phyloP scores from a whole-genome alignment of 1,284 basidiomycete genomes.

The Phlebopus sp. region DNA sequence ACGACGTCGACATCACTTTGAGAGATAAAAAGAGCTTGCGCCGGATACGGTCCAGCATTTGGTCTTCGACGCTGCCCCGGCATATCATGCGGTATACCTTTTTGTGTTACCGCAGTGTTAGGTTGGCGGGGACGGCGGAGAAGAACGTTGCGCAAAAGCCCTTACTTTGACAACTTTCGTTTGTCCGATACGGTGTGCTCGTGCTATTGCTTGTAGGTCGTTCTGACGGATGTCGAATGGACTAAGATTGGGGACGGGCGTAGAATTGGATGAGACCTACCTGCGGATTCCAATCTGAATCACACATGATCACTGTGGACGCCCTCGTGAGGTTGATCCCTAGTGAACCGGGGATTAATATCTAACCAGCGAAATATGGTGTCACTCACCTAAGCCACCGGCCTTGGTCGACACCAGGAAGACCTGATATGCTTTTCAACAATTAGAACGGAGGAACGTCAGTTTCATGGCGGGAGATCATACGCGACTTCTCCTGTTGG shows the following conservation, averaged over 20 bases:
- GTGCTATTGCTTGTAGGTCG: slow-evolving; percentile 85
- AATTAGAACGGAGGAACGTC: slow-evolving; percentile 6
- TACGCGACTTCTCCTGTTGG: slow-evolving; percentile 55
- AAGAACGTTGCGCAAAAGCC: not conserved
- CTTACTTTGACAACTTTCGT: slow-evolving; percentile 76
- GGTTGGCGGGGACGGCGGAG: not conserved
- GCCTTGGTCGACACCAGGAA: slow-evolving; percentile 84
- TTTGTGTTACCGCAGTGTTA: slow-evolving; percentile 1
- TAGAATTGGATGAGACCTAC: slow-evolving; percentile 8
- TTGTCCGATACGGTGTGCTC: slow-evolving; percentile 81
- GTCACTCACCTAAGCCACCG: slow-evolving; percentile 70
- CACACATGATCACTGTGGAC: slow-evolving; percentile 79
- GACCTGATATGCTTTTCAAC: slow-evolving; percentile 66
- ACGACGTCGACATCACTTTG: slow-evolving; percentile 50
- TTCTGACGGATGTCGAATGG: slow-evolving; percentile 42
- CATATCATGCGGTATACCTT: slow-evolving; percentile 59
- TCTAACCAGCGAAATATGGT: not conserved
- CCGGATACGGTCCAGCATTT: slow-evolving; percentile 61
- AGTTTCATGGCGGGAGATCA: slow-evolving; percentile 29
- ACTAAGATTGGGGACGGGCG: not conserved
- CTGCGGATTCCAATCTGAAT: slow-evolving; percentile 73
- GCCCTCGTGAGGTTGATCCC: slow-evolving; percentile 83
- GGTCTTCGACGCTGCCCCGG: slow-evolving; percentile 60
- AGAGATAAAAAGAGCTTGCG: slow-evolving; percentile 62
- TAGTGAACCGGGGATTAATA: slow-evolving; percentile 15